Conservation (phyloP, 2,329 filamentous ascomycete genomes). For the Chrysoporthe puriensis region DNA sequence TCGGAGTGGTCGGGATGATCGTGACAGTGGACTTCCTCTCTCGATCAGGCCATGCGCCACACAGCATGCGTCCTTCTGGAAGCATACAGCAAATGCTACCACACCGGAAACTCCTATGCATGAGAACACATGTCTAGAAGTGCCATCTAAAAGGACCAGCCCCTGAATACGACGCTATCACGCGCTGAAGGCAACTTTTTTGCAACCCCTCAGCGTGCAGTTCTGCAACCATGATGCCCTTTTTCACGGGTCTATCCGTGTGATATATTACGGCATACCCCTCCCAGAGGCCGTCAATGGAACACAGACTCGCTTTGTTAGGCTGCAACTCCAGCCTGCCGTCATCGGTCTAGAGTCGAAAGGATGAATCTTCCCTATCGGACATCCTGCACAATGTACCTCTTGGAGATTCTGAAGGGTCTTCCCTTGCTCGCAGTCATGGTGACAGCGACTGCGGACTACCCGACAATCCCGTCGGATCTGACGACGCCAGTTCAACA, state of each 20-base stretch:
- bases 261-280: neutral
- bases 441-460: slow-evolving; percentile 15
- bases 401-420: neutral
- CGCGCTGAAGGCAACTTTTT: neutral
- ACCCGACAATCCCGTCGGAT: slow-evolving; percentile 25
- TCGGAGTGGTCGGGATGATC: neutral
- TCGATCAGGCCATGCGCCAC: neutral
- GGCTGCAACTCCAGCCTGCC: neutral
- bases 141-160: slow-evolving; percentile 2
- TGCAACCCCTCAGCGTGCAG: neutral
- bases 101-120: slow-evolving; percentile 8
- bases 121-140: neutral
- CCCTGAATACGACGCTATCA: slow-evolving; percentile 6
- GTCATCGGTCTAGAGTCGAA: neutral
- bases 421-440: slow-evolving; percentile 12
- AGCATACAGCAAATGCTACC: neutral
- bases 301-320: neutral
- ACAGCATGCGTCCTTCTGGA: slow-evolving; percentile 1
- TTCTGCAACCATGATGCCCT: neutral
- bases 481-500: slow-evolving; percentile 27
- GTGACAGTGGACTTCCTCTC: slow-evolving; percentile 9
- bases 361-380: neutral
- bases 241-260: neutral
- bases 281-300: neutral
- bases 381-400: slow-evolving; percentile 13